These are phyloP conservation scores for Trichoderma gamsii DNA, from an alignment of 495 filamentous ascomycete species.

Conservation along the genomic window DNA sequence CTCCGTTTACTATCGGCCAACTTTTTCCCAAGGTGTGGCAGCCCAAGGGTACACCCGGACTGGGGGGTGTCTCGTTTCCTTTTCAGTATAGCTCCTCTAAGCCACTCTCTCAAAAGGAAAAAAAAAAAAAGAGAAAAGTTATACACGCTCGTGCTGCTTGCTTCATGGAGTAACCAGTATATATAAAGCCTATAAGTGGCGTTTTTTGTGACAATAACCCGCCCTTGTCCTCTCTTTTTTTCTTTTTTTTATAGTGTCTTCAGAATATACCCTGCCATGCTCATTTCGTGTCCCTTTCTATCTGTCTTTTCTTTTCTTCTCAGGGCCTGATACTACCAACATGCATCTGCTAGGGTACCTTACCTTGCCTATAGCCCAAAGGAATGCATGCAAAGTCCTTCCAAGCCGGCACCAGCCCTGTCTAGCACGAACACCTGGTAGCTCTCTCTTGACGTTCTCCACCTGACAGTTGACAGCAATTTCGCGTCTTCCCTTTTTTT, in stretches of 20 bases:
- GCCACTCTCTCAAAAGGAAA: neutral
- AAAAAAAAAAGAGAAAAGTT: too few relatives aligned
- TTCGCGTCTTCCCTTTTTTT: too few relatives aligned
- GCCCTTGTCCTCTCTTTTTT: too few relatives aligned
- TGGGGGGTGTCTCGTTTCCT: neutral
- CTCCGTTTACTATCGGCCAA: neutral
- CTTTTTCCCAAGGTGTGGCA: conserved; percentile 4
- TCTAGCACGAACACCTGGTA: too few relatives aligned
- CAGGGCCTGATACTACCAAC: too few relatives aligned
- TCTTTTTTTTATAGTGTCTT: neutral
- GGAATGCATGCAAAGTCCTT: neutral
- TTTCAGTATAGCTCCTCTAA: neutral
- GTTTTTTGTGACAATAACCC: too few relatives aligned
- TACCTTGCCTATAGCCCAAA: neutral
- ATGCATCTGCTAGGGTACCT: too few relatives aligned
- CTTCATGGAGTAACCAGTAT: neutral
- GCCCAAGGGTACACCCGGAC: neutral
- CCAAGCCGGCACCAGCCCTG: too few relatives aligned
- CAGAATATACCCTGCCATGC: neutral
- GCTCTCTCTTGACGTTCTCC: too few relatives aligned
- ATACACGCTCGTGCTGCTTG: neutral
- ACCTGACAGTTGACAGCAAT: too few relatives aligned
- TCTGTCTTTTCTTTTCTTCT: neutral
- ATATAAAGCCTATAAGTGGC: too few relatives aligned
- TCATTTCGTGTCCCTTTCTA: neutral